Evolutionary conservation across 2,329 filamentous ascomycete species (phyloP).

Genomic region (Cercospora brassicicola): DNA sequence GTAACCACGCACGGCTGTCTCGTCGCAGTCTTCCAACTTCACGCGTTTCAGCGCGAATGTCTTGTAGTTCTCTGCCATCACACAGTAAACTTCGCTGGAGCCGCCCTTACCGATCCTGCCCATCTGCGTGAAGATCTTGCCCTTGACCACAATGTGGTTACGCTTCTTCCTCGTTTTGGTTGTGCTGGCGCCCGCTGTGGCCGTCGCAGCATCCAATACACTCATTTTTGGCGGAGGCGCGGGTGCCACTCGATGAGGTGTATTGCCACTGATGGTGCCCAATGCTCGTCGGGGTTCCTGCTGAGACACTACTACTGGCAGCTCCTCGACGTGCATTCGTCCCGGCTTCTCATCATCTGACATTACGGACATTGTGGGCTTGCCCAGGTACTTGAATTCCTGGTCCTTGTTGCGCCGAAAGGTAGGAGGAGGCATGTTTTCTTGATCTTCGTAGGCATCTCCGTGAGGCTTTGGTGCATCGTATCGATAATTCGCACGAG

Average conservation of each 20-base stretch:
- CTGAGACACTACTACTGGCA: constrained; percentile 38
- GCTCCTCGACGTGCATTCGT: constrained; percentile 46
- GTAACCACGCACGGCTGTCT: constrained; percentile 77
- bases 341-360: constrained; percentile 47
- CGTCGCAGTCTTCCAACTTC: constrained; percentile 84
- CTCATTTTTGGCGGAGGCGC: constrained; percentile 93
- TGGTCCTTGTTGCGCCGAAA: constrained; percentile 64
- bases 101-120: constrained; percentile 90
- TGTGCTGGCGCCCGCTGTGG: constrained; percentile 75
- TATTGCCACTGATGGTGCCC: constrained; percentile 62
- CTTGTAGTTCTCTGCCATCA: constrained; percentile 95
- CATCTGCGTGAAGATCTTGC: constrained; percentile 83
- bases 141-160: constrained; percentile 83
- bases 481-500: constrained; percentile 51
- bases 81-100: constrained; percentile 90
- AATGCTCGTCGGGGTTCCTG: constrained; percentile 49
- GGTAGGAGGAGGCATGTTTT: constrained; percentile 74
- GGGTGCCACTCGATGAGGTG: constrained; percentile 74
- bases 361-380: constrained; percentile 55
- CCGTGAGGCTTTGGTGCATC: constrained; percentile 52
- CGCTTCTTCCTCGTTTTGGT: constrained; percentile 74
- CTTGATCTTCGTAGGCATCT: constrained; percentile 71
- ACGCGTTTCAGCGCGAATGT: constrained; percentile 94
- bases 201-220: constrained; percentile 85
- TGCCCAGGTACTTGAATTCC: constrained; percentile 57